phyloP scores from a whole-genome alignment of 805 yeast genomes.

The Metschnikowia dekortorum region DNA sequence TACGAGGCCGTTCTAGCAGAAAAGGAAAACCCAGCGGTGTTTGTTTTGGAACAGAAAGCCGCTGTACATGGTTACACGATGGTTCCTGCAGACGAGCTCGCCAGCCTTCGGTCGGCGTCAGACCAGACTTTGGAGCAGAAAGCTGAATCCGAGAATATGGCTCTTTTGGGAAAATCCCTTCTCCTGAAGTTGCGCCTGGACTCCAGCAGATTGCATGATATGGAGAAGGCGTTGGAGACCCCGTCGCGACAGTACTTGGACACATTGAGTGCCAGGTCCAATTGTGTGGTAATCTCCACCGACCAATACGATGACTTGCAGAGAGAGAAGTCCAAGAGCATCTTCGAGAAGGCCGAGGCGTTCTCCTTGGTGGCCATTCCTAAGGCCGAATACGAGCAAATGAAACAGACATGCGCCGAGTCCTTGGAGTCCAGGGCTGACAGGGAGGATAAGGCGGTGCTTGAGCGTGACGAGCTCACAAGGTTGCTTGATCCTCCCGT shows the following conservation, averaged over 20 bases:
- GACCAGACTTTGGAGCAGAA: slow-evolving; percentile 10
- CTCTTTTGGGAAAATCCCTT: slow-evolving; percentile 13
- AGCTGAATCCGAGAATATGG: slow-evolving; percentile 18
- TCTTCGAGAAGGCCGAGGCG: slow-evolving; percentile 11
- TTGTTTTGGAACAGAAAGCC: slow-evolving; percentile 9
- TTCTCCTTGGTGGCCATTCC: slow-evolving; percentile 12
- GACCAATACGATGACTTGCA: slow-evolving; percentile 5
- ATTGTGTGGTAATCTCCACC: slow-evolving; percentile 5
- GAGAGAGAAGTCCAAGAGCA: slow-evolving; percentile 7
- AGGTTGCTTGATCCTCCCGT: slow-evolving; percentile 2
- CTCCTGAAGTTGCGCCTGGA: slow-evolving; percentile 12
- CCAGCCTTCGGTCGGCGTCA: slow-evolving; percentile 9
- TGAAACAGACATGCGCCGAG: slow-evolving; percentile 7
- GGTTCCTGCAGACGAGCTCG: slow-evolving; percentile 11
- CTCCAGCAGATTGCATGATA: slow-evolving; percentile 6
- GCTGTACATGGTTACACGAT: slow-evolving; percentile 5
- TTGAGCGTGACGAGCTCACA: slow-evolving; percentile 4
- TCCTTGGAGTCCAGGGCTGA: slow-evolving; percentile 9
- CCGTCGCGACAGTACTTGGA: slow-evolving; percentile 10
- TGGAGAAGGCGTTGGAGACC: slow-evolving; percentile 4
- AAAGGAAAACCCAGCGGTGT: slow-evolving; percentile 7
- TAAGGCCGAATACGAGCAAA: slow-evolving; percentile 3
- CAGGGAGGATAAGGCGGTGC: slow-evolving; percentile 6
- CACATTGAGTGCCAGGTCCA: slow-evolving; percentile 5
- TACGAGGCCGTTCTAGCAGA: slow-evolving; percentile 4